Base-by-base conservation (phyloP, 2,329 filamentous ascomycete genomes). In the Trichoderma endophyticum region DNA sequence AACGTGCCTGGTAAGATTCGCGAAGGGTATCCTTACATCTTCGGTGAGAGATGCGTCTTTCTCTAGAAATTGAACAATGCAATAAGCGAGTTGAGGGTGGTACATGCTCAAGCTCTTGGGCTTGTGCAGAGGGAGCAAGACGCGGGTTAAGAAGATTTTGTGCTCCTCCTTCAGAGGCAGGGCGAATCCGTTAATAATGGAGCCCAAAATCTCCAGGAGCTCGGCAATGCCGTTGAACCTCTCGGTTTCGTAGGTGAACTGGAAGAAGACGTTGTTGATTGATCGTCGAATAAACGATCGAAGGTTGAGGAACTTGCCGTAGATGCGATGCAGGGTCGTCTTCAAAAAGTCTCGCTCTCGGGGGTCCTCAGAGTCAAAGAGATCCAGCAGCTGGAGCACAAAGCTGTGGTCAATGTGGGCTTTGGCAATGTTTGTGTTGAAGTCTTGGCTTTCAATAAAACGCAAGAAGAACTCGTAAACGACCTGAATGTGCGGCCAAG, bases 191-290 rank as follows among this genome's bases (percentile, higher is more conserved):
- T 99, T 99, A 86, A 99, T 99, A 79, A 99, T 99, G 75, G 96
- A 98, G 34, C 96, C 96, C 66, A 99, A 86, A 76, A 99, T 99
- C 81, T 99, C 96, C 43, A 99, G 87, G 34, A 99, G 86, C 82
- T 99, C 96, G 3, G 96, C 96, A 78, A 99, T 98, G 69, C 96
- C 96, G 78, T 99, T 99, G 85, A 99, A 98, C 72, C 96, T 90
- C 83, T 99, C 96, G 4, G 96, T 99, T 83, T 99, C 96, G 81
- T 99, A 99, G 73, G 94, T 95, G 82, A 99, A 99, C 80, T 99
- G 96, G 88, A 99, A 99, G 85, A 99, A 99, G 77, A 99, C 96
- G 79, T 99, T 98, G 89, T 99, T 99, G 88, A 99, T 99, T 71
- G 96, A 99, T 78, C 96, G 91, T 79, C 96, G 90, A 79, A 99